Evolutionary conservation across 2,329 filamentous ascomycete species (phyloP).

Genomic region (Bertia moriformis): DNA sequence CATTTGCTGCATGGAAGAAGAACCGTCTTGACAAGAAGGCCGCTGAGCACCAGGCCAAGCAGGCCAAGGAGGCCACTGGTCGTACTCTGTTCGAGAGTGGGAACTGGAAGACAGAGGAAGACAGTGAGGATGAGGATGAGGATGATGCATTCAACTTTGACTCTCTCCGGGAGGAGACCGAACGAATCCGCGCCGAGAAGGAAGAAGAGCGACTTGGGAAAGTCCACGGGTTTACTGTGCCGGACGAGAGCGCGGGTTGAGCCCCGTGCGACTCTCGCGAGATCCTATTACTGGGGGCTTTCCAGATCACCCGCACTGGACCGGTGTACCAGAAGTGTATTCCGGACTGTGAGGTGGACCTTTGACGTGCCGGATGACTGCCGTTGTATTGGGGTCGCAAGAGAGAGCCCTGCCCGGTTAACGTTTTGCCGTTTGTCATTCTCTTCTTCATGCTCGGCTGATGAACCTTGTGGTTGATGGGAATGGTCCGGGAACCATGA

Average conservation of each 20-base stretch:
- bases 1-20: constrained; percentile 95
- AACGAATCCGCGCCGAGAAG: constrained; percentile 56
- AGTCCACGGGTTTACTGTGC: constrained; percentile 10
- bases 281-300: neutral
- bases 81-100: constrained; percentile 92
- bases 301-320: neutral
- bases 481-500: no score
- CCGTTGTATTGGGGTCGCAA: no score
- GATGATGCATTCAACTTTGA: constrained; percentile 63
- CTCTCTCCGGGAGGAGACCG: constrained; percentile 71
- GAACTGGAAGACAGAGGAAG: constrained; percentile 62
- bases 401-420: no score
- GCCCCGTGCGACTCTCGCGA: neutral
- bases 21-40: constrained; percentile 88
- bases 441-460: no score
- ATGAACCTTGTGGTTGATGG: no score
- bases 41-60: constrained; percentile 77
- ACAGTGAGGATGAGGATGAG: constrained; percentile 44
- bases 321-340: neutral
- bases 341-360: neutral
- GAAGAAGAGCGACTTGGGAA: constrained; percentile 55
- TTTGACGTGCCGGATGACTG: no score
- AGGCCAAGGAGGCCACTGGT: constrained; percentile 89
- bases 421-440: no score
- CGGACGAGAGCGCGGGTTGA: neutral